Percentiles rank a stretch among this genome's conserved stretches.
phyloP scores from a whole-genome alignment of 139 green algal species.

The Chlorella vulgaris region DNA sequence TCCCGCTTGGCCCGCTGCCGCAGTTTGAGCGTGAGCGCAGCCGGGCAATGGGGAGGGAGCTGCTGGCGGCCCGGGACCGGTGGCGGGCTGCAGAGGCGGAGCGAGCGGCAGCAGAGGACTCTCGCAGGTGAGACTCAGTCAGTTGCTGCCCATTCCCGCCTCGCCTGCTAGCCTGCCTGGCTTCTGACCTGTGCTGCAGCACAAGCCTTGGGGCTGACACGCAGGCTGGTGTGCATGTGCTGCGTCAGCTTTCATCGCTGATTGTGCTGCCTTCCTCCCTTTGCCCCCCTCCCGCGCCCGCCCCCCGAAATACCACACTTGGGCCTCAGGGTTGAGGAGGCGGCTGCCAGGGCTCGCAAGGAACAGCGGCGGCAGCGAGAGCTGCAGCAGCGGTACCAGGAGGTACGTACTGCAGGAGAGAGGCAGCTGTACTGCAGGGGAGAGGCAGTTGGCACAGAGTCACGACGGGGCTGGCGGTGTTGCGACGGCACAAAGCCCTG shows the following conservation, averaged over 20 bases:
- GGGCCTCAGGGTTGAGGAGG: constrained; percentile 36
- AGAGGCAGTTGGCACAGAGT: background rate
- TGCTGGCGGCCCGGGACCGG: constrained; percentile 11
- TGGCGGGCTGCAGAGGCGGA: constrained; percentile 28
- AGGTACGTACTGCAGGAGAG: background rate
- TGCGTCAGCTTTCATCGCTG: too few species aligned
- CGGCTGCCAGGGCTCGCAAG: constrained; percentile 16
- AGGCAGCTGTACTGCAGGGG: background rate
- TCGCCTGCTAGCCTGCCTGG: background rate
- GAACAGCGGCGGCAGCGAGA: constrained; percentile 19
- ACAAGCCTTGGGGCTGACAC: background rate
- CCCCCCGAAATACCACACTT: too few species aligned
- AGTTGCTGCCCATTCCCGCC: too few species aligned
- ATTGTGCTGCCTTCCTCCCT: background rate
- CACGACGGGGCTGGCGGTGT: too few species aligned
- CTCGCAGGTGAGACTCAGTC: background rate
- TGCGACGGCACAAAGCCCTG: background rate
- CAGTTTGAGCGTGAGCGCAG: constrained; percentile 35
- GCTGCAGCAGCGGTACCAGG: constrained; percentile 31
- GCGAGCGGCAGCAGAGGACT: constrained; percentile 24
- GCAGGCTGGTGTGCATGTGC: too few species aligned
- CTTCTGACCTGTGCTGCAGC: background rate
- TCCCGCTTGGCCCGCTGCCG: background rate
- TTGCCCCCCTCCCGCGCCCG: too few species aligned
- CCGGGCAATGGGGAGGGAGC: constrained; percentile 34